Evolutionary conservation across 2,329 filamentous ascomycete species (phyloP).

Genomic region (Mycosphaerella arachidis): DNA sequence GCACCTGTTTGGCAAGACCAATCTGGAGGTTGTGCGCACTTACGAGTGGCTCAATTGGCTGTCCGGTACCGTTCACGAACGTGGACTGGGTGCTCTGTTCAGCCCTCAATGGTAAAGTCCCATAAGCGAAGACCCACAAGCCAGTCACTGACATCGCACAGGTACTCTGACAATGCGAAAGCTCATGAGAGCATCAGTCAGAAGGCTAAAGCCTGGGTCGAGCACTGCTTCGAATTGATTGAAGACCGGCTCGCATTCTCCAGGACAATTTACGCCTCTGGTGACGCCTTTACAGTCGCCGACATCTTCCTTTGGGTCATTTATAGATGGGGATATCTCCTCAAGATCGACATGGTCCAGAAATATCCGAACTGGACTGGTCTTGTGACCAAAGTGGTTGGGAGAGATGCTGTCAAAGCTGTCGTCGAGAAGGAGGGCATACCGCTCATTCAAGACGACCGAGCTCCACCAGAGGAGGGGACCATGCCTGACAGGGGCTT

Average conservation of each 20-base stretch:
- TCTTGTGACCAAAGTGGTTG: background rate
- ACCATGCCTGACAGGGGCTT: background rate
- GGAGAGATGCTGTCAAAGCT: conserved; percentile 6
- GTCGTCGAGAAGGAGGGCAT: conserved; percentile 2
- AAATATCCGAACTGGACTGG: conserved; percentile 4
- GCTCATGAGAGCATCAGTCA: conserved; percentile 1
- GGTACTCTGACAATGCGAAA: background rate
- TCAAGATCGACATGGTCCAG: conserved; percentile 5
- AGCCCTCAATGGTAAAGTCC: conserved; percentile 4
- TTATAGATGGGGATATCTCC: conserved; percentile 1
- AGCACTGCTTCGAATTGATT: conserved; percentile 3
- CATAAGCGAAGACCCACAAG: too few relatives aligned
- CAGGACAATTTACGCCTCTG: background rate
- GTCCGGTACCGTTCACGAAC: conserved; percentile 4
- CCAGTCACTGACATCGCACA: background rate
- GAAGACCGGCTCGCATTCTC: background rate
- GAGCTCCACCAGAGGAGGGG: background rate
- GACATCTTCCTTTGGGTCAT: conserved; percentile 4
- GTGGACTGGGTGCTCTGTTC: conserved; percentile 4
- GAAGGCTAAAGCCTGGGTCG: conserved; percentile 4
- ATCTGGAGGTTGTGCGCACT: background rate
- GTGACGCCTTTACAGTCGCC: conserved; percentile 1
- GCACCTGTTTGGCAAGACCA: conserved; percentile 5
- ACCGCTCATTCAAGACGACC: background rate
- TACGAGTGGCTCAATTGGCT: conserved; percentile 12